Base-by-base conservation (phyloP, 2,329 filamentous ascomycete species). In the Alternaria dauci region DNA sequence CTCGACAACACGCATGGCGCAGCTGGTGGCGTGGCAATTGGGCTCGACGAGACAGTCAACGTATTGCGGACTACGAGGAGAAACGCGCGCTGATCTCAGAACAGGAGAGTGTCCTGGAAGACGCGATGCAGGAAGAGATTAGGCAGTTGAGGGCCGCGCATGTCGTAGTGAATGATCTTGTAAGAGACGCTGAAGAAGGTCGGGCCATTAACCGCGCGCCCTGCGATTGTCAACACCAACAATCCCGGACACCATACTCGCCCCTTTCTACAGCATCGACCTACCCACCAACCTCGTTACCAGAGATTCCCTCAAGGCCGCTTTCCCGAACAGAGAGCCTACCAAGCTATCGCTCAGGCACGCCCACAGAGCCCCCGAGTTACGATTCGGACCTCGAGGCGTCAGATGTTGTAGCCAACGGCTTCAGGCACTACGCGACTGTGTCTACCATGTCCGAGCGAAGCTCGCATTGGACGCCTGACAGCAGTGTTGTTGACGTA, bases 91-190 rank as follows among this genome's bases (percentile, higher is more conserved):
- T 84, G 43, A 82, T 85, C 43, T 70, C 81, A 4, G 77, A 81
- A 55, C 80, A 83, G 52, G 82, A 85, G 52, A 72, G 69, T 26
- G 70, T 81, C n/a, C 74, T 81, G 4, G 82, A 83, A 50, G 78
- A 80, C 4, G 76, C 73, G 2, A 79, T 79, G 76, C 77, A 79
- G 59, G 74, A 76, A 48, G 77, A 79, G 59, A 86, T 88, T 38
- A 73, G 82, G 14, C 81, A 83, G 48, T 75, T 88, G 20, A 77
- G 84, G 32, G 78, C 81, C 18, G 84, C 85, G 1, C 83, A 86
- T 50, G 81, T 84, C 52, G 82, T 86, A 26, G 85, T 87, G 1
- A 80, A 81, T 42, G 78, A 82, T 42, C 73, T 86, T 9, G 78
- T 85, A 30, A 71, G 76, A 28, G 67, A 67, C 14, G 81, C 81